Percentiles rank a stretch among this genome's conserved stretches.
These are phyloP conservation scores for Fusarium liriodendri DNA, from an alignment of 2,329 filamentous ascomycete genomes.

Conservation along the genomic window DNA sequence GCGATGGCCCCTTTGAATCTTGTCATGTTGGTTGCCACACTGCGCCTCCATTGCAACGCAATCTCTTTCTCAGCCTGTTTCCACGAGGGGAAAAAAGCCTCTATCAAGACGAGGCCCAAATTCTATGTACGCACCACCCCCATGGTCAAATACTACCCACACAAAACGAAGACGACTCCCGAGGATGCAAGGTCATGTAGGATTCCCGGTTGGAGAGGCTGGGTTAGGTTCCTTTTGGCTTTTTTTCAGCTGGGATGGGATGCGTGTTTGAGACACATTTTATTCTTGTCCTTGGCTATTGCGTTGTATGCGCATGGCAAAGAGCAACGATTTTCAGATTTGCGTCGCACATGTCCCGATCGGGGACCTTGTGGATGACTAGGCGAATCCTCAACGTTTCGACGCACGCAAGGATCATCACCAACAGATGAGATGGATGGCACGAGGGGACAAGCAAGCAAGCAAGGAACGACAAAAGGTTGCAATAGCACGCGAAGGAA, in stretches of 20 bases:
- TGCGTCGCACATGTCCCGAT: constrained; percentile 5
- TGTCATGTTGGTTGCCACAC: constrained; percentile 23
- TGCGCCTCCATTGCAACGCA: constrained; percentile 41
- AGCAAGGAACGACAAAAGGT: not conserved
- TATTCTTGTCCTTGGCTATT: constrained; percentile 15
- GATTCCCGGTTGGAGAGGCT: constrained; percentile 13
- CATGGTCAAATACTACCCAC: constrained; percentile 10
- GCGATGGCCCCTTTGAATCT: constrained; percentile 10
- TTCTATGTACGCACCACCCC: constrained; percentile 3
- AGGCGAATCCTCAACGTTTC: constrained; percentile 7
- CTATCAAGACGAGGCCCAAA: constrained; percentile 2
- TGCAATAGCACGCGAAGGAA: constrained; percentile 4
- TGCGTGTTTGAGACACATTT: constrained; percentile 31
- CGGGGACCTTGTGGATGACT: constrained; percentile 3
- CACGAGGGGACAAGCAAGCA: not conserved
- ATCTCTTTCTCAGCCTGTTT: constrained; percentile 29
- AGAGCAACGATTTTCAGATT: constrained; percentile 31
- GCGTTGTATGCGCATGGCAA: constrained; percentile 10
- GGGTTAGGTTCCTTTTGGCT: constrained; percentile 7
- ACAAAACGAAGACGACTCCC: not conserved
- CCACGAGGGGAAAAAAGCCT: not conserved
- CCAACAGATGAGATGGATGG: not conserved
- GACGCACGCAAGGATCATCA: constrained; percentile 12
- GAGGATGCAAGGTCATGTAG: constrained; percentile 22
- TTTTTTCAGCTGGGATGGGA: constrained; percentile 40